Evolutionary conservation across 1,284 basidiomycete species (phyloP).

Genomic region (Boletus smithii): DNA sequence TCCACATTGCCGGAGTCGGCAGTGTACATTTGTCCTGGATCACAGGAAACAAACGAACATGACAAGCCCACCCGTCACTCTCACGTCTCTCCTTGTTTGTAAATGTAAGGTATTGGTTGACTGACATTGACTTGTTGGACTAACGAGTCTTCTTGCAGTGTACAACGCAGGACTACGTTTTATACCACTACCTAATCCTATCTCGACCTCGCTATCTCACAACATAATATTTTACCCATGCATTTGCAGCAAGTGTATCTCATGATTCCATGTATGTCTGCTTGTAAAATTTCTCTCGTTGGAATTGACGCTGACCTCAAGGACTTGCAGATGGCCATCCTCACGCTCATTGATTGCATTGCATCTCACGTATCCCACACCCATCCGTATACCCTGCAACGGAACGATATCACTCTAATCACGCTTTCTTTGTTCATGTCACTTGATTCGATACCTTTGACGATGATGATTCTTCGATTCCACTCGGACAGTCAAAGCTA

Average conservation of each 20-base stretch:
- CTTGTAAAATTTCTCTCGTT: not conserved
- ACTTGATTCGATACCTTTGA: slow-evolving; percentile 15
- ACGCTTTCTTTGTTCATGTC: slow-evolving; percentile 24
- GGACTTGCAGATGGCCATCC: slow-evolving; percentile 24
- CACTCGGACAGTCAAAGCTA: slow-evolving; percentile 9
- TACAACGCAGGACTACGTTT: slow-evolving; percentile 29
- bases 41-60: slow-evolving; percentile 54
- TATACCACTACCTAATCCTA: slow-evolving; percentile 28
- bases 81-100: slow-evolving; percentile 18
- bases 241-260: slow-evolving; percentile 29
- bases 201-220: slow-evolving; percentile 18
- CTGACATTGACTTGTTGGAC: not conserved
- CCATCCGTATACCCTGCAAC: slow-evolving; percentile 30
- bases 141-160: slow-evolving; percentile 21
- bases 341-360: slow-evolving; percentile 26
- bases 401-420: slow-evolving; percentile 28
- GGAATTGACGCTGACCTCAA: slow-evolving; percentile 6
- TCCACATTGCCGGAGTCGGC: slow-evolving; percentile 67
- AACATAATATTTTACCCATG: slow-evolving; percentile 29
- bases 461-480: slow-evolving; percentile 8
- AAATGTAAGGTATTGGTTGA: slow-evolving; percentile 19
- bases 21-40: slow-evolving; percentile 74
- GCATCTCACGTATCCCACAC: slow-evolving; percentile 23
- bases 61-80: slow-evolving; percentile 6
- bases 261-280: slow-evolving; percentile 27